Conservation (phyloP, 23 red algal genomes). For the Chondrus crispus region DNA sequence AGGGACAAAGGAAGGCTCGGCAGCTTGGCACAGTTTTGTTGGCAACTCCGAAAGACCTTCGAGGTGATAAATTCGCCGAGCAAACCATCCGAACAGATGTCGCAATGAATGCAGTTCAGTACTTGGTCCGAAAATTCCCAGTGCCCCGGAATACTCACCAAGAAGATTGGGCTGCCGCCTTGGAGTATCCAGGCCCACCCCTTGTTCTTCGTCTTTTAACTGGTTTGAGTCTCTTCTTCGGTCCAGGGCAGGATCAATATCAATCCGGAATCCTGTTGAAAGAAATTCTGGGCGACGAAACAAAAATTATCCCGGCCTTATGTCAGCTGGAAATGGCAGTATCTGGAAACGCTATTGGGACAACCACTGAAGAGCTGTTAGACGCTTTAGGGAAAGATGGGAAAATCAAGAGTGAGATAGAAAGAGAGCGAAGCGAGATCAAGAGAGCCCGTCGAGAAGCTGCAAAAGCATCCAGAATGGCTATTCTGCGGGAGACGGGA, state of each 20-base stretch:
- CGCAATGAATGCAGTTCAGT: conserved; percentile 36
- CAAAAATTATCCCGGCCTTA: conserved; percentile 46
- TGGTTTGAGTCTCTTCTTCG: conserved; percentile 49
- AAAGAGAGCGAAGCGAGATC: conserved; percentile 29
- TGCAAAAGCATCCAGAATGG: conserved; percentile 42
- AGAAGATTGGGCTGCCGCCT: conserved; percentile 23
- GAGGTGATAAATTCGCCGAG: conserved; percentile 42
- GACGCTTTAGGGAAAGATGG: conserved; percentile 43
- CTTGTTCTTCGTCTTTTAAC: conserved; percentile 47
- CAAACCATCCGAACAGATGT: conserved; percentile 2
- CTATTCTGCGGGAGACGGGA: conserved; percentile 58
- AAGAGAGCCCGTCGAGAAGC: conserved; percentile 64
- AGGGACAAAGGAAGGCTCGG: conserved; percentile 23
- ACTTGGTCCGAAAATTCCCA: conserved; percentile 49
- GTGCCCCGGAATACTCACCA: conserved; percentile 24
- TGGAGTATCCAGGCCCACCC: conserved; percentile 37
- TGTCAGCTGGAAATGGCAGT: conserved; percentile 63
- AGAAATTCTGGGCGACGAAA: neutral
- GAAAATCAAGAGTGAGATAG: conserved; percentile 14
- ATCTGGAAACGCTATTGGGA: conserved; percentile 56
- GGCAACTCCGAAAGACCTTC: conserved; percentile 44
- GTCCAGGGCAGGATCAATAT: neutral
- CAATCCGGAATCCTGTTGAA: neutral
- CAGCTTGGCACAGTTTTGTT: conserved; percentile 61
- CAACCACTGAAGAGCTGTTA: conserved; percentile 58